Percentiles rank a stretch among this genome's conserved stretches.
phyloP scores from a whole-genome alignment of 768 basidiomycete genomes.

The Rhodotorula graminis region DNA sequence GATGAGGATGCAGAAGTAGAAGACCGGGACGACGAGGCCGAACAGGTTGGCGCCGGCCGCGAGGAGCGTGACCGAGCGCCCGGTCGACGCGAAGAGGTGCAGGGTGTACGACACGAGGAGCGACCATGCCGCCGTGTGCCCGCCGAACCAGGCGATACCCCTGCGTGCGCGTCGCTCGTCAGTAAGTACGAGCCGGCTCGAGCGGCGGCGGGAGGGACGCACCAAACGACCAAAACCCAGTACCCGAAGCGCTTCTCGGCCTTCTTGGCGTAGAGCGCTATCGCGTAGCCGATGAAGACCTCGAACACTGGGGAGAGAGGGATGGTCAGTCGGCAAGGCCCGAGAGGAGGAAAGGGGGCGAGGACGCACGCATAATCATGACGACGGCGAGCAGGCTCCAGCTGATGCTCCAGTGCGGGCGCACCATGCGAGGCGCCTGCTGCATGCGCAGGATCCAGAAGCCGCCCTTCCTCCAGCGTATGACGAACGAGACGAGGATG shows the following conservation, averaged over 20 bases:
- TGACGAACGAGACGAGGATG: conserved; percentile 5
- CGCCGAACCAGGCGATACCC: conserved; percentile 11
- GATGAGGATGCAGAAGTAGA: conserved; percentile 12
- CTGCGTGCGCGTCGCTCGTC: background rate
- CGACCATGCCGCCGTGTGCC: conserved; percentile 10
- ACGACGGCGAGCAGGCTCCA: conserved; percentile 8
- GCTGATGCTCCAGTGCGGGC: conserved; percentile 2
- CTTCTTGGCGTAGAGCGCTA: background rate
- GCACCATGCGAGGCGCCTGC: background rate
- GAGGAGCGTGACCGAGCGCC: too few relatives aligned
- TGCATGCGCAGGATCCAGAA: conserved; percentile 18
- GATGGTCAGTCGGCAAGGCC: background rate
- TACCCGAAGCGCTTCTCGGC: background rate
- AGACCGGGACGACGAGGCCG: background rate
- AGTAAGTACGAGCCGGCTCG: too few relatives aligned
- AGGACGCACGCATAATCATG: conserved; percentile 15
- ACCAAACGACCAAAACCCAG: conserved; percentile 10
- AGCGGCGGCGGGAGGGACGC: background rate
- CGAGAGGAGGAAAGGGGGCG: background rate
- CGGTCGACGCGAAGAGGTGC: background rate
- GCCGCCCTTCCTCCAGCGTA: background rate
- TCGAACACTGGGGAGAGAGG: background rate
- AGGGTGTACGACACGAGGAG: conserved; percentile 6
- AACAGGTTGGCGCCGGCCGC: background rate
- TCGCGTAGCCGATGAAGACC: background rate